Conservation (phyloP, 495 filamentous ascomycete genomes). For the Podospora pseudopauciseta region DNA sequence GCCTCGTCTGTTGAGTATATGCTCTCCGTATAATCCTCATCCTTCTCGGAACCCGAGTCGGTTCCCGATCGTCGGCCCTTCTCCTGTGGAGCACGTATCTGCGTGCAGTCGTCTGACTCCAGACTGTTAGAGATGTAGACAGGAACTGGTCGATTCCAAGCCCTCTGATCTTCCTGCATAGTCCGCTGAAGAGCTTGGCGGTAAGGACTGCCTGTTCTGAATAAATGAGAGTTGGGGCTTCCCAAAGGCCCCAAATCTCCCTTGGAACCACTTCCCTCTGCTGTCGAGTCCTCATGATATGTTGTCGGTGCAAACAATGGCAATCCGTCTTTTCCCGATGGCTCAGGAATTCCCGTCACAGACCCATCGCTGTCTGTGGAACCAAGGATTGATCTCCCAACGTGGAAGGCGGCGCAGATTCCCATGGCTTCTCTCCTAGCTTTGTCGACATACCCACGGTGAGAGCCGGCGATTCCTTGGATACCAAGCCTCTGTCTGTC, state of each 20-base stretch:
- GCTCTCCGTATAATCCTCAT: conserved; percentile 39
- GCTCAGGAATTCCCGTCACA: not conserved
- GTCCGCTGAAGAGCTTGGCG: conserved; percentile 47
- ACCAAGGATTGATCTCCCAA: conserved; percentile 5
- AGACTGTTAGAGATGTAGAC: conserved; percentile 14
- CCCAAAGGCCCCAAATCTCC: conserved; percentile 41
- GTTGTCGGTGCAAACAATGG: conserved; percentile 6
- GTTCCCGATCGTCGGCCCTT: not conserved
- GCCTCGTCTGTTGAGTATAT: conserved; percentile 40
- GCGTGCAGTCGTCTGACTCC: not conserved
- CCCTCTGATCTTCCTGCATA: conserved; percentile 34
- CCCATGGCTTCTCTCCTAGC: conserved; percentile 9
- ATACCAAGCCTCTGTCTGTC: not conserved
- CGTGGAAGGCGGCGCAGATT: not conserved
- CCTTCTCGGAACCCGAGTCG: conserved; percentile 33
- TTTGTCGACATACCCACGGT: not conserved
- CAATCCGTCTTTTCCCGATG: conserved; percentile 9
- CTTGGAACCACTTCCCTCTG: conserved; percentile 16
- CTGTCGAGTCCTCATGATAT: not conserved
- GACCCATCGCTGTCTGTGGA: not conserved
- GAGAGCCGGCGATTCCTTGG: not conserved
- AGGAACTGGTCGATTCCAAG: conserved; percentile 28
- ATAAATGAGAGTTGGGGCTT: conserved; percentile 44
- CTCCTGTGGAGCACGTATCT: not conserved
- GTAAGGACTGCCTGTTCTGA: conserved; percentile 54